phyloP scores from a whole-genome alignment of 768 basidiomycete genomes.

The Auriscalpium microsporum region DNA sequence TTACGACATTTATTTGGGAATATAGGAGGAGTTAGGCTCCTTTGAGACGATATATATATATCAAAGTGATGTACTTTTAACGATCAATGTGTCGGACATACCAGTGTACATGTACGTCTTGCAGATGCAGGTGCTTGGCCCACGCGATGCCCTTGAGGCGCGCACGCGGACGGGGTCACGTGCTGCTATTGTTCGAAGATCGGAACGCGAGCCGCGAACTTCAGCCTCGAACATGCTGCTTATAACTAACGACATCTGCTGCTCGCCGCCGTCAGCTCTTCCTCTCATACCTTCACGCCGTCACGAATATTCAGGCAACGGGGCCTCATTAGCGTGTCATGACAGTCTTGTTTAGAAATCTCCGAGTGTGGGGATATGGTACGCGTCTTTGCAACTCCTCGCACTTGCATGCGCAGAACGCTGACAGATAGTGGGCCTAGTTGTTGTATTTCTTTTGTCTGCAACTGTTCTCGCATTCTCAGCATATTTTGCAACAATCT shows the following conservation, averaged over 20 bases:
- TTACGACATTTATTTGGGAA: too few species aligned
- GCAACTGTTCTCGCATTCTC: constrained; percentile 59
- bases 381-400: neutral
- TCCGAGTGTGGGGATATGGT: constrained; percentile 25
- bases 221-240: neutral
- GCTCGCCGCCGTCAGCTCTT: neutral
- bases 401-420: neutral
- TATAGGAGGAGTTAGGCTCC: too few species aligned
- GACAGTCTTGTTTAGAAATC: constrained; percentile 26
- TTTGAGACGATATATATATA: neutral
- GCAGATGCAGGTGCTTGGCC: neutral
- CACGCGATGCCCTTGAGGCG: neutral
- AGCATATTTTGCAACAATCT: constrained; percentile 57
- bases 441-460: constrained; percentile 29
- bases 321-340: constrained; percentile 7
- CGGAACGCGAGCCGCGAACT: too few species aligned
- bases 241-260: neutral
- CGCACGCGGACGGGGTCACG: neutral
- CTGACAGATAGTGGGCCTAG: constrained; percentile 17
- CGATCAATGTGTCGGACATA: too few species aligned
- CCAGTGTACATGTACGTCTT: too few species aligned
- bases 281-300: neutral
- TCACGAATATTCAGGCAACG: neutral
- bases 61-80: neutral
- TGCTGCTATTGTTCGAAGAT: neutral